These are phyloP conservation scores for Ophiostoma populinum DNA, from an alignment of 2,329 filamentous ascomycete genomes.

Conservation along the genomic window DNA sequence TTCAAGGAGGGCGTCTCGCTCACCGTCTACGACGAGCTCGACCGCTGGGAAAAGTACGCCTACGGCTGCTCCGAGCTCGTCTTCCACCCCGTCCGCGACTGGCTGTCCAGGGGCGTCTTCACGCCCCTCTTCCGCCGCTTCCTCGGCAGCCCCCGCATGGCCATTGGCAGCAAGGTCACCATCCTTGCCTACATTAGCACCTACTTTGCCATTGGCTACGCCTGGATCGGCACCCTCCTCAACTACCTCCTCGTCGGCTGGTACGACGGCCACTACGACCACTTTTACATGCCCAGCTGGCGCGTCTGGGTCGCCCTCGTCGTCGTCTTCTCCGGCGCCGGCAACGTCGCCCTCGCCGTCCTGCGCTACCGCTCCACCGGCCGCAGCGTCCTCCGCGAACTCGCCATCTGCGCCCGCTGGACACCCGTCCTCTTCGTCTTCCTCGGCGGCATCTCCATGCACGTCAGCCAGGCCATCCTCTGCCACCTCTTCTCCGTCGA, in stretches of 20 bases:
- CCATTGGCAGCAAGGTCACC: constrained; percentile 58
- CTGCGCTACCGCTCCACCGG: constrained; percentile 59
- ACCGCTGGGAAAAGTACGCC: constrained; percentile 75
- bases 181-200: constrained; percentile 64
- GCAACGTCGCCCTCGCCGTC: constrained; percentile 53
- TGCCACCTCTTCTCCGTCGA: constrained; percentile 73
- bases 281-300: constrained; percentile 67
- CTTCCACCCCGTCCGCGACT: constrained; percentile 60
- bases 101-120: constrained; percentile 57
- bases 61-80: constrained; percentile 71
- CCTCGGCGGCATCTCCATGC: constrained; percentile 63
- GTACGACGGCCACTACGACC: constrained; percentile 61
- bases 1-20: constrained; percentile 74
- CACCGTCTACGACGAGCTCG: constrained; percentile 70
- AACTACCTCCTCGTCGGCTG: constrained; percentile 66
- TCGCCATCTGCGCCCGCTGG: constrained; percentile 56
- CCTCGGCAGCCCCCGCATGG: constrained; percentile 55
- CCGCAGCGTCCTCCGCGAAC: constrained; percentile 35
- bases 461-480: constrained; percentile 63
- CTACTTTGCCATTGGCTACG: constrained; percentile 62
- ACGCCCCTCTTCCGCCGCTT: constrained; percentile 64
- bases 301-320: constrained; percentile 68
- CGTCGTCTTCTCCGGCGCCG: constrained; percentile 59
- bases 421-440: constrained; percentile 60
- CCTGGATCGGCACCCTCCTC: constrained; percentile 53